Conservation (phyloP, 2,329 filamentous ascomycete species). For the Clonostachys solani region DNA sequence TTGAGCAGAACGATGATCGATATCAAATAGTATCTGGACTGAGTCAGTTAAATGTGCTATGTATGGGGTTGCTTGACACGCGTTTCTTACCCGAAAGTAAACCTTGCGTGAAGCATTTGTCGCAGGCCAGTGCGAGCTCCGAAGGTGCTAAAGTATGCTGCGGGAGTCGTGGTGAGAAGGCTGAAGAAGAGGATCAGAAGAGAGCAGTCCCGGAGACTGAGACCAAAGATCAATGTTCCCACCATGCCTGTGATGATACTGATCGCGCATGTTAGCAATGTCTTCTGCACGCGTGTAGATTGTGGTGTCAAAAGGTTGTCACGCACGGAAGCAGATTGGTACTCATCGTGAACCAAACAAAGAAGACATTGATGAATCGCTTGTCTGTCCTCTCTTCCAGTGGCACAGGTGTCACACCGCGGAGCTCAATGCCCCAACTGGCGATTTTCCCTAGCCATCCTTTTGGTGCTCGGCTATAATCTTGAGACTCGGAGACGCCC, state of each 20-base stretch:
- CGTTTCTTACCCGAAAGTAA: constrained; percentile 47
- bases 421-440: constrained; percentile 29
- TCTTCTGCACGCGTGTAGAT: constrained; percentile 1
- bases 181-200: constrained; percentile 62
- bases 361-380: constrained; percentile 38
- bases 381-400: constrained; percentile 32
- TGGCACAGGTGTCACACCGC: constrained; percentile 36
- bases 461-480: not conserved
- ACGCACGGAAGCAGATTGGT: constrained; percentile 39
- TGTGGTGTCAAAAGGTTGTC: not conserved
- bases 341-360: constrained; percentile 44
- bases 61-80: constrained; percentile 9
- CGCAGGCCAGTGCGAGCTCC: constrained; percentile 60
- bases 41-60: not conserved
- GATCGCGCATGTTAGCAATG: constrained; percentile 3
- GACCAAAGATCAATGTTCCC: constrained; percentile 47
- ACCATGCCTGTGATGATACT: constrained; percentile 62
- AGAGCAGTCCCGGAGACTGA: constrained; percentile 52
- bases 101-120: constrained; percentile 62
- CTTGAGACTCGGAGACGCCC: not conserved
- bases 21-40: constrained; percentile 39
- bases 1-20: constrained; percentile 57
- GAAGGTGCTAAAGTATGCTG: constrained; percentile 53
- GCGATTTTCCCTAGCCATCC: not conserved
- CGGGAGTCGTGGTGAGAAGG: constrained; percentile 45